Conservation (phyloP, 805 yeast species). For the Maudiozyma saulgeensis region DNA sequence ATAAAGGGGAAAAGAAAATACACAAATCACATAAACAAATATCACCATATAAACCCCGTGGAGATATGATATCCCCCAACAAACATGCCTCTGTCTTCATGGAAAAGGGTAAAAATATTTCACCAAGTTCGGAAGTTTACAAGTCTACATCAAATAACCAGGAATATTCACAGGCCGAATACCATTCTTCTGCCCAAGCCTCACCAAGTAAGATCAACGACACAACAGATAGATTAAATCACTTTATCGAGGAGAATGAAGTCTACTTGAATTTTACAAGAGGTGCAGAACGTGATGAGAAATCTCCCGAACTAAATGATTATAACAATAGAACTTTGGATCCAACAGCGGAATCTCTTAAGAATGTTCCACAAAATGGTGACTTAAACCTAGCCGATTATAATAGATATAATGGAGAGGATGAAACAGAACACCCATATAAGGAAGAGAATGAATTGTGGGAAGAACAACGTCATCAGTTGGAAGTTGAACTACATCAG, state of each 20-base stretch:
- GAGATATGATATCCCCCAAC: background rate
- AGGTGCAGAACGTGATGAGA: slow-evolving; percentile 11
- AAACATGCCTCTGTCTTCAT: slow-evolving; percentile 1
- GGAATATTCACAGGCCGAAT: background rate
- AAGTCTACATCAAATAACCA: background rate
- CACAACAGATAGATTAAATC: slow-evolving; percentile 14
- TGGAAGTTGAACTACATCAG: slow-evolving; percentile 11
- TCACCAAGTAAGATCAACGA: slow-evolving; percentile 6
- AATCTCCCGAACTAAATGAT: slow-evolving; percentile 11
- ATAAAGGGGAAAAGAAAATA: slow-evolving; percentile 15
- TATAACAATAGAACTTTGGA: slow-evolving; percentile 5
- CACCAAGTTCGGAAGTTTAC: background rate
- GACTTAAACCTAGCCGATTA: slow-evolving; percentile 1
- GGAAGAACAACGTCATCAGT: slow-evolving; percentile 11
- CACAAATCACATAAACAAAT: background rate
- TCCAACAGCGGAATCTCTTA: background rate
- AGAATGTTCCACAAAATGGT: background rate
- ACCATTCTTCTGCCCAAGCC: slow-evolving; percentile 1
- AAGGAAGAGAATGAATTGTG: slow-evolving; percentile 13
- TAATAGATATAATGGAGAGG: slow-evolving; percentile 6
- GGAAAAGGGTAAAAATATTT: background rate
- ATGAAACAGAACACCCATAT: slow-evolving; percentile 7
- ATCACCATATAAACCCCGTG: background rate
- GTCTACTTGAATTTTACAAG: slow-evolving; percentile 23
- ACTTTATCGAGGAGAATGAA: slow-evolving; percentile 21